phyloP scores from a whole-genome alignment of 2,329 filamentous ascomycete genomes.

The Teratosphaeria pseudoeucalypti region DNA sequence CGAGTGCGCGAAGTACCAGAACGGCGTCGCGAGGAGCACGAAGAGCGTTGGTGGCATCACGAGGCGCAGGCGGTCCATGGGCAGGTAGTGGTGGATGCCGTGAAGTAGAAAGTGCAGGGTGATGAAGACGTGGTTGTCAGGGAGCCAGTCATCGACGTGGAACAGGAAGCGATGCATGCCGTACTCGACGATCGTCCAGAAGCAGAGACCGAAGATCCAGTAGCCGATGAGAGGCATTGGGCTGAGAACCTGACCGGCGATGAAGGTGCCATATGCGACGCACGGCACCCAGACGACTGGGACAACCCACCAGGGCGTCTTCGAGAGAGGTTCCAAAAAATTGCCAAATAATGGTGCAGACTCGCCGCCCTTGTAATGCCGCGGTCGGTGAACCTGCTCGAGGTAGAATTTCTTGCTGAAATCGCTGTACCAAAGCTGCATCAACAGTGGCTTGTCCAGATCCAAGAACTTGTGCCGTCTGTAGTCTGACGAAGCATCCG shows the following conservation, averaged over 20 bases:
- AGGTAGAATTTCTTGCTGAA: conserved; percentile 96
- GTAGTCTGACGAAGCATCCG: conserved; percentile 65
- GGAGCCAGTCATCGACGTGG: conserved; percentile 69
- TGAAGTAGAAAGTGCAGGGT: conserved; percentile 89
- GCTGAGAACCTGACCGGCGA: conserved; percentile 52
- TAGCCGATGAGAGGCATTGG: conserved; percentile 44
- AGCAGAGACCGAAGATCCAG: conserved; percentile 58
- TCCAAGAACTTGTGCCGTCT: conserved; percentile 91
- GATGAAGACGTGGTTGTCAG: conserved; percentile 79
- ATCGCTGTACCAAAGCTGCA: conserved; percentile 78
- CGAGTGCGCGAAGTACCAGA: conserved; percentile 80
- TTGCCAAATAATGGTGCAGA: conserved; percentile 95
- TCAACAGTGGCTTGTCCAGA: conserved; percentile 69
- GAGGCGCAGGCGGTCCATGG: conserved; percentile 96
- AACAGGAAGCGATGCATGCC: conserved; percentile 81
- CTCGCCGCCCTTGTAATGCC: conserved; percentile 87
- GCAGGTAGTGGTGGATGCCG: conserved; percentile 93
- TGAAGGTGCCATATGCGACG: conserved; percentile 59
- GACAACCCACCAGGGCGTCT: conserved; percentile 89
- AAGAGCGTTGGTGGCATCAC: conserved; percentile 96
- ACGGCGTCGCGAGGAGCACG: conserved; percentile 68
- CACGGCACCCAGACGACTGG: conserved; percentile 77
- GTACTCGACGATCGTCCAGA: conserved; percentile 92
- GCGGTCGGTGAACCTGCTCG: conserved; percentile 86
- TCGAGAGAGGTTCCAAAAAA: conserved; percentile 92